Base-by-base conservation (phyloP, 2,329 filamentous ascomycete genomes). In the Macrophomina pseudophaseolina region DNA sequence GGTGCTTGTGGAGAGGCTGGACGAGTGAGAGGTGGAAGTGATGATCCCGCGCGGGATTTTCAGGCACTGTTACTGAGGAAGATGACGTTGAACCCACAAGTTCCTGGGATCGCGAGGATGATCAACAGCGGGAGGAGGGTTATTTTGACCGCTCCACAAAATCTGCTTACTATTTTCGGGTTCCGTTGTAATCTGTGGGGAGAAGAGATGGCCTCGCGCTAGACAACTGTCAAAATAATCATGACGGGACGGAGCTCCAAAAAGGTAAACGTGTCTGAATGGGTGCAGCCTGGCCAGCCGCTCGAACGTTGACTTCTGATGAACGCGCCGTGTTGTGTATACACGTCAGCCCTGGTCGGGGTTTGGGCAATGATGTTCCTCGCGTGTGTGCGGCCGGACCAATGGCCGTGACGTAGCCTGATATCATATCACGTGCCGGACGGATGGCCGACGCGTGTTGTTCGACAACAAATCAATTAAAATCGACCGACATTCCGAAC, bases 381-480 rank as follows among this genome's bases (percentile, higher is more conserved):
- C 58, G 58, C 42, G 42, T 62, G 30, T 23, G 5, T n/a, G 44
- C 4, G 44, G n/a, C 35, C 58, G 58, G 58, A 38, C 58, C 58
- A 62, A 14, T 16, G 6, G 3, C 3, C 32, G 33, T 62, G 58
- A 62, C 58, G 58, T 62, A 35, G 58, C 23, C 58, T 62, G 58
- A 62, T 62, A 62, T 62, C 58, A 62, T 62, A n/a, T 62, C 58
- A 62, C 58, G 58, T 62, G 58, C 56, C 4, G 9, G 30, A 11
- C 28, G 30, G 14, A 33, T 14, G 16, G 4, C 40, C 56, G 56
- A 33, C 56, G 40, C 56, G 56, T n/a, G 54, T 59, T 59, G 56
- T 33, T 46, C 5, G 53, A 58, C 53, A 58, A 16, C 53, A n/a
- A 40, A 4, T 18, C 14, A 33, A 9, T 23, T 23, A 42, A 33